Evolutionary conservation across 768 basidiomycete species (phyloP).

Genomic region (Lanmaoa pseudosensibilis): DNA sequence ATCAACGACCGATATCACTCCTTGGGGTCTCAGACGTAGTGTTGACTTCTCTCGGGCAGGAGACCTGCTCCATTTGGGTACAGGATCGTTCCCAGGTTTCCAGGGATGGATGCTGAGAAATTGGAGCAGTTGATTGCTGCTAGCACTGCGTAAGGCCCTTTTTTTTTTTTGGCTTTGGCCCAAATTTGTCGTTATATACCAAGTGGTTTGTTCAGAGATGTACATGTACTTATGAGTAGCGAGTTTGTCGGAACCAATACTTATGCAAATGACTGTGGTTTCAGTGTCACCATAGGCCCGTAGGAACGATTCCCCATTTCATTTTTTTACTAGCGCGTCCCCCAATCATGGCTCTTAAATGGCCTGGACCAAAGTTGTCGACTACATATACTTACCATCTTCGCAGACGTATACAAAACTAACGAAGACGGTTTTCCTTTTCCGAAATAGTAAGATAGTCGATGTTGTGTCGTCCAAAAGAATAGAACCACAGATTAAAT

Average conservation of each 20-base stretch:
- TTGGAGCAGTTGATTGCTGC: slow-evolving; percentile 1
- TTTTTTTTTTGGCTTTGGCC: too few species aligned
- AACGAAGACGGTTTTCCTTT: not conserved
- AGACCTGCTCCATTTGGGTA: not conserved
- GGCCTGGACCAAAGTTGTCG: not conserved
- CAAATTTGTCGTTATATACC: not conserved
- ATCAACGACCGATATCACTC: too few species aligned
- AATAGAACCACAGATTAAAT: not conserved
- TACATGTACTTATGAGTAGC: not conserved
- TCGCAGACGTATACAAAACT: too few species aligned
- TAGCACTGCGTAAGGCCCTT: not conserved
- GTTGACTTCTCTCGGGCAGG: not conserved
- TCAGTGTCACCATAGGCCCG: too few species aligned
- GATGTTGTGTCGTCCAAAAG: not conserved
- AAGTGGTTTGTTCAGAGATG: not conserved
- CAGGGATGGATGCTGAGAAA: too few species aligned
- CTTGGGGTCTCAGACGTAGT: not conserved
- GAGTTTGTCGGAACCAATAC: too few species aligned
- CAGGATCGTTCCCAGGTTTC: slow-evolving; percentile 3
- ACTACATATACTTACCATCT: too few species aligned
- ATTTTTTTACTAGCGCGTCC: too few species aligned
- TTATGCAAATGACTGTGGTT: too few species aligned
- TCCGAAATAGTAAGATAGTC: not conserved
- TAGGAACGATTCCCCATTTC: too few species aligned
- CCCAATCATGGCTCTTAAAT: not conserved